Conservation (phyloP, 441 rosid species). For the Arabidopsis hybrid region DNA sequence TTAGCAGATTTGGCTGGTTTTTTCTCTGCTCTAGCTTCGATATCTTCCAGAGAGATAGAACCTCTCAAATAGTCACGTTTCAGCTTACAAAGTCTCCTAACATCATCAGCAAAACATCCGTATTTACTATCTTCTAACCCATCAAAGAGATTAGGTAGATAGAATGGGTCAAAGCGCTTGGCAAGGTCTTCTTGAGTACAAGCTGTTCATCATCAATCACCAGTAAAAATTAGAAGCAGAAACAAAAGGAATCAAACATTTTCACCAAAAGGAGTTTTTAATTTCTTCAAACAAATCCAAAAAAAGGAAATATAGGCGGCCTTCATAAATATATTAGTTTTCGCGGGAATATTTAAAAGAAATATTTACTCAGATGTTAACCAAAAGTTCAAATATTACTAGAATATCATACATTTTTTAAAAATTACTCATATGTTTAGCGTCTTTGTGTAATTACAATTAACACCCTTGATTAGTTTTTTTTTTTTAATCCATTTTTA, state of each 20-base stretch:
- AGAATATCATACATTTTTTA: too few relatives aligned
- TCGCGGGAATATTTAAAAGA: too few relatives aligned
- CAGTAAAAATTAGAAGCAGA: neutral
- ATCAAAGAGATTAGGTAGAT: slow-evolving; percentile 19
- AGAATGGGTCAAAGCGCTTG: slow-evolving; percentile 42
- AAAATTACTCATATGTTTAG: too few relatives aligned
- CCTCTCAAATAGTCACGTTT: neutral
- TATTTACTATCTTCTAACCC: slow-evolving; percentile 29
- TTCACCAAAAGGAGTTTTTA: neutral
- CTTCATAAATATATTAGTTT: too few relatives aligned
- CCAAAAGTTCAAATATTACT: too few relatives aligned
- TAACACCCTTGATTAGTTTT: too few relatives aligned
- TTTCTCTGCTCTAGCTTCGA: neutral
- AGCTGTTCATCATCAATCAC: slow-evolving; percentile 29
- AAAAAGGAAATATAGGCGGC: neutral
- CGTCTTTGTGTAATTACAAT: too few relatives aligned
- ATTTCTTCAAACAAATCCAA: neutral
- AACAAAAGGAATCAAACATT: slow-evolving; percentile 3
- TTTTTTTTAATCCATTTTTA: too few relatives aligned
- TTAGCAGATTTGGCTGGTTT: neutral
- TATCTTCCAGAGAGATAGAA: slow-evolving; percentile 1
- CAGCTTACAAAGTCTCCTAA: slow-evolving; percentile 21
- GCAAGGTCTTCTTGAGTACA: slow-evolving; percentile 28
- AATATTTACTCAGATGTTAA: too few relatives aligned
- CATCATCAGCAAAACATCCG: slow-evolving; percentile 17